Evolutionary conservation across 73 alveolate genomes (phyloP).

Genomic region (Paramecium caudatum): DNA sequence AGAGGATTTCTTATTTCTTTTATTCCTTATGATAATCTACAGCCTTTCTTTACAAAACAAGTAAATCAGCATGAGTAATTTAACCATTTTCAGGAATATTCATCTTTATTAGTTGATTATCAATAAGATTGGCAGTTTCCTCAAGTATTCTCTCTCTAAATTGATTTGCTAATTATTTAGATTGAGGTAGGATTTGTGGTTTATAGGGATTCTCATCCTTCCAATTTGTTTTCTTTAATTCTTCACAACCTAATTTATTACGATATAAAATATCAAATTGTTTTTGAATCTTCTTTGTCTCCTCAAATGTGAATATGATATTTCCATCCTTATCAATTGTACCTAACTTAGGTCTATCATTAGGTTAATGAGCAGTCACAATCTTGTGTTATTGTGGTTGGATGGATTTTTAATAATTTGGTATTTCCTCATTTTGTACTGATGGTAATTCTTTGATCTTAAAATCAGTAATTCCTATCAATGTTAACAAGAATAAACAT

Average conservation of each 20-base stretch:
- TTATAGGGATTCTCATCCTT: conserved; percentile 71
- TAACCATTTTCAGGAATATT: conserved; percentile 70
- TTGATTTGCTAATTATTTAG: conserved; percentile 67
- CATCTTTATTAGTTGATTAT: conserved; percentile 65
- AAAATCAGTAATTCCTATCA: conserved; percentile 72
- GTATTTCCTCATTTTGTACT: conserved; percentile 26
- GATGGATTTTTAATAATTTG: conserved; percentile 14
- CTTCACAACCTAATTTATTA: conserved; percentile 72
- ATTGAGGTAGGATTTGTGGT: conserved; percentile 64
- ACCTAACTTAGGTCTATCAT: conserved; percentile 69
- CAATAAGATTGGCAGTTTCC: conserved; percentile 71
- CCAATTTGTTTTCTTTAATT: conserved; percentile 68
- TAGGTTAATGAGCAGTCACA: conserved; percentile 62
- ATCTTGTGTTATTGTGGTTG: conserved; percentile 59
- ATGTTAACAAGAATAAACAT: conserved; percentile 64
- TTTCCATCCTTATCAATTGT: conserved; percentile 72
- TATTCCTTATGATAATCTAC: conserved; percentile 41
- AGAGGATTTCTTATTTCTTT: conserved; percentile 44
- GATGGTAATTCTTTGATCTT: conserved; percentile 69
- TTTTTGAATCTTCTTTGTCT: conserved; percentile 59
- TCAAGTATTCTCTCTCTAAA: conserved; percentile 72
- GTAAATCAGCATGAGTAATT: conserved; percentile 74
- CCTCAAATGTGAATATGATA: conserved; percentile 66
- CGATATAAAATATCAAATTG: conserved; percentile 75
- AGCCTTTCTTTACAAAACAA: conserved; percentile 69